phyloP scores from a whole-genome alignment of 2,329 filamentous ascomycete genomes.

The Pseudopyricularia cyperi region DNA sequence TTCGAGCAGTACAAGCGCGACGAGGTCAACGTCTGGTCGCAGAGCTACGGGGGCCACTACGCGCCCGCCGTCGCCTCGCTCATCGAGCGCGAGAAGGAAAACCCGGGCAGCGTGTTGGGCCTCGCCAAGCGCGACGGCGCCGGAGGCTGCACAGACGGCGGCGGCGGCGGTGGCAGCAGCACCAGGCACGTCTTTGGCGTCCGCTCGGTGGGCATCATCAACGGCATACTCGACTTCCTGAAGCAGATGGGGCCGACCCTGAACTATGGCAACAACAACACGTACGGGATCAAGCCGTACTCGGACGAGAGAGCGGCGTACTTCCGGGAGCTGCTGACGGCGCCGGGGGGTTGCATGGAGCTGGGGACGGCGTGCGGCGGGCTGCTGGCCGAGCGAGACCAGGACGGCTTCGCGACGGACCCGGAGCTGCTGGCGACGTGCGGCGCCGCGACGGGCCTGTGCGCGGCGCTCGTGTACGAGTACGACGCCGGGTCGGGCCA shows the following conservation, averaged over 20 bases:
- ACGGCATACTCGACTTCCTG: constrained; percentile 39
- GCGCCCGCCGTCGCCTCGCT: constrained; percentile 45
- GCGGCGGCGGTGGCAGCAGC: neutral
- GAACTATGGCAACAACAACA: constrained; percentile 31
- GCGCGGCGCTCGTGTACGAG: constrained; percentile 7
- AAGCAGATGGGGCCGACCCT: constrained; percentile 28
- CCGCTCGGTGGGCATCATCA: constrained; percentile 31
- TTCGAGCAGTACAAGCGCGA: constrained; percentile 45
- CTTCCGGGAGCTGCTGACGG: neutral
- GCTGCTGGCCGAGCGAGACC: neutral
- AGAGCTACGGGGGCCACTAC: constrained; percentile 60
- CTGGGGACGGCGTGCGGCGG: neutral
- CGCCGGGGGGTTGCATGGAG: neutral
- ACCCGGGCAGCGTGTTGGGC: neutral
- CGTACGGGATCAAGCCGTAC: constrained; percentile 15
- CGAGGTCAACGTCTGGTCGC: constrained; percentile 49
- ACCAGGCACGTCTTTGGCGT: constrained; percentile 11
- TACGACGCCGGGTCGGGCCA: constrained; percentile 34
- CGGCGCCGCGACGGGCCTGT: neutral
- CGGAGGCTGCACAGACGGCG: neutral
- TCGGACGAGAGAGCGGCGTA: neutral
- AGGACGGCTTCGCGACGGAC: neutral
- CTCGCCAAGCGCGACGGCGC: neutral
- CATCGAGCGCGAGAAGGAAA: neutral
- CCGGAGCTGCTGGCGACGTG: neutral